A percentile compares a stretch with the other conserved stretches of the same genome.
Conservation (phyloP, 495 filamentous ascomycete species). For the Parachaetomium inaequale region DNA sequence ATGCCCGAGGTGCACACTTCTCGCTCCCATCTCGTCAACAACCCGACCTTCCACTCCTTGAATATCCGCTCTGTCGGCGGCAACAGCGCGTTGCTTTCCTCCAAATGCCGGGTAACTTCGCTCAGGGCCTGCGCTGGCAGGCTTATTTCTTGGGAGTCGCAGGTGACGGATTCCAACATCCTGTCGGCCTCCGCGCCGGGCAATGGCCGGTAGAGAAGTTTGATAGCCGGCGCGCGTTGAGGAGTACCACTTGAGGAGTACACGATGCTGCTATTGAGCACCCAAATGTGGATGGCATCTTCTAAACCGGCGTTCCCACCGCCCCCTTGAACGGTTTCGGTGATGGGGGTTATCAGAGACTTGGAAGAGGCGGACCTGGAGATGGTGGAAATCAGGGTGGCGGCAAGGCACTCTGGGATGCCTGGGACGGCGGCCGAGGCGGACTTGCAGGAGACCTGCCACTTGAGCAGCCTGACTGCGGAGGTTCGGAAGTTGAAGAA, state of each 20-base stretch:
- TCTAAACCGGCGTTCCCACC: conserved; percentile 10
- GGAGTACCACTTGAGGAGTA: conserved; percentile 47
- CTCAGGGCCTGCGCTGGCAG: conserved; percentile 51
- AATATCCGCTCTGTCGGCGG: conserved; percentile 55
- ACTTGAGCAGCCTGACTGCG: conserved; percentile 38
- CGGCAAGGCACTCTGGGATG: conserved; percentile 45
- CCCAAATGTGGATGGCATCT: conserved; percentile 54
- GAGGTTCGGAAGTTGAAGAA: conserved; percentile 49
- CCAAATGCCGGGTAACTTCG: conserved; percentile 43
- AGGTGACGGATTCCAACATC: conserved; percentile 51
- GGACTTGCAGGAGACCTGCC: conserved; percentile 36
- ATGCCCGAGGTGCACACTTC: neutral
- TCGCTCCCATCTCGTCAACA: conserved; percentile 48
- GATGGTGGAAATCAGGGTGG: conserved; percentile 45
- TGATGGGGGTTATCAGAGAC: conserved; percentile 44
- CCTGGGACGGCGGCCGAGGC: conserved; percentile 22
- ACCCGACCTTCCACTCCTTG: conserved; percentile 63
- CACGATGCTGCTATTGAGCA: conserved; percentile 64
- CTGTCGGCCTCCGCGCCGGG: conserved; percentile 45
- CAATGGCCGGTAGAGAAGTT: conserved; percentile 58
- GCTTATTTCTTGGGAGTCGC: conserved; percentile 62
- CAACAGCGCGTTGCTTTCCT: conserved; percentile 50
- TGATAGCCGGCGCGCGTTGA: conserved; percentile 52
- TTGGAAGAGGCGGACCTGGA: conserved; percentile 49
- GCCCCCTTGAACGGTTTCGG: conserved; percentile 8